A percentile compares a stretch with the other conserved stretches of the same genome.
Conservation (phyloP, 805 yeast species). For the Candida lessepsii region DNA sequence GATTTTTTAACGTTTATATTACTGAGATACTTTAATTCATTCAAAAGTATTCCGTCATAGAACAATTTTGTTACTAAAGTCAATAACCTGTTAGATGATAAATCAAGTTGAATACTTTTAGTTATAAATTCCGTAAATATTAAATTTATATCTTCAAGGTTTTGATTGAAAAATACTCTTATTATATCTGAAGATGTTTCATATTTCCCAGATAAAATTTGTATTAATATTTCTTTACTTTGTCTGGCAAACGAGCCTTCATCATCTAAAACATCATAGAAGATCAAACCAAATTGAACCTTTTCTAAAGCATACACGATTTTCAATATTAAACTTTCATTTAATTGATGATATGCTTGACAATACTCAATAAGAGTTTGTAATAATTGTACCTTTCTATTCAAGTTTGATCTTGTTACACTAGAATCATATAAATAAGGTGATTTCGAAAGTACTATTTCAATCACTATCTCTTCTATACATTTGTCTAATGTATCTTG, state of each 20-base stretch:
- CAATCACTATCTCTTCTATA: slow-evolving; percentile 49
- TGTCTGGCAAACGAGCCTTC: slow-evolving; percentile 9
- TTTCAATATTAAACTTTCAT: slow-evolving; percentile 2
- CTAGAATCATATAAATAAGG: slow-evolving; percentile 55
- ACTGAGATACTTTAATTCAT: slow-evolving; percentile 40
- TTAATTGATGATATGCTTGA: slow-evolving; percentile 30
- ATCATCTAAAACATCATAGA: slow-evolving; percentile 32
- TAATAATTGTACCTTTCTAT: slow-evolving; percentile 45
- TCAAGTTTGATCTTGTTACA: slow-evolving; percentile 51
- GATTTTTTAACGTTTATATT: slow-evolving; percentile 20
- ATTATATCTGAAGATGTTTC: slow-evolving; percentile 16
- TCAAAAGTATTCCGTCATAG: slow-evolving; percentile 32
- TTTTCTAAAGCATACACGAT: slow-evolving; percentile 25
- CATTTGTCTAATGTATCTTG: slow-evolving; percentile 29
- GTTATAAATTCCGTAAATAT: slow-evolving; percentile 30
- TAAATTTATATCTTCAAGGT: slow-evolving; percentile 23
- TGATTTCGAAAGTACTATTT: slow-evolving; percentile 56
- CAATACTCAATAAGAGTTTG: slow-evolving; percentile 46
- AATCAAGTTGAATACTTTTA: slow-evolving; percentile 16
- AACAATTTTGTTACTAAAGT: slow-evolving; percentile 22
- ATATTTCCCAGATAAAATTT: slow-evolving; percentile 5
- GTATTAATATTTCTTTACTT: slow-evolving; percentile 6
- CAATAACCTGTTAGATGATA: slow-evolving; percentile 18
- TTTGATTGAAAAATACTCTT: slow-evolving; percentile 27
- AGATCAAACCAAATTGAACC: slow-evolving; percentile 43